Base-by-base conservation (phyloP, 2,329 filamentous ascomycete genomes). In the Penicillium sp. region DNA sequence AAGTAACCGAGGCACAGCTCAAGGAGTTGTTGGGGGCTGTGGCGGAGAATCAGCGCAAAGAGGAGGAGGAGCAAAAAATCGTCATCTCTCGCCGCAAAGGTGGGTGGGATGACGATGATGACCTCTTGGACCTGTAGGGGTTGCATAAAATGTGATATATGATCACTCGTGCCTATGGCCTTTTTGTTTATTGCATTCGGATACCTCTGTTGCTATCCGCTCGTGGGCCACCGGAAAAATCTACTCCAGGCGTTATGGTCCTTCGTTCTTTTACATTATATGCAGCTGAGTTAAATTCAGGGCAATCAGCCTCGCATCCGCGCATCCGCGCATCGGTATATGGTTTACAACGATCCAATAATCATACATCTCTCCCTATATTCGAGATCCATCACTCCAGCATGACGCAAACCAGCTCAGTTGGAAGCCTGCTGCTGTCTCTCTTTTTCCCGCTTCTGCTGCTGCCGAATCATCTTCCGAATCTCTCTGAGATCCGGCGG, bases 1-100 rank as follows among this genome's bases (percentile, higher is more conserved):
- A 96, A 73, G 91, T 99, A 45, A 93, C 89, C 1, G 94, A 99
- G 76, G 86, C 87, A 46, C 92, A 97, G 79, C 81, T 99, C 68
- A 97, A 97, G 80, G 91, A 96, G 63, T 81, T 99, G 54, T 77
- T 99, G 60, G 89, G 86, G 60, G 90, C 91, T 16, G 84, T 97
- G 56, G 87, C 90, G 25, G 91, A 96, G 68, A 88, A 85, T 63
- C 81, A 86, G 75, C 72, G 72, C 56, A 74, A 78, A 64, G 75
- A 77, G 54, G 74, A 77, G 54, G 84, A 90, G 74, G 80, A 80
- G 57, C 85, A 90, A 72, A 94, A 91, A 79, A 94, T 97, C 73
- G 90, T 95, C 35, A 89, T 96, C 54, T 88, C 81, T 66, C 82
- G 92, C 67, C 82, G 91, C 68, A 95, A 93, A 75, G 90, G 84